Evolutionary conservation across 805 yeast genomes (phyloP), one percentile per base, ranked within the genome.

Genomic region (Kuraishia piskuri): DNA sequence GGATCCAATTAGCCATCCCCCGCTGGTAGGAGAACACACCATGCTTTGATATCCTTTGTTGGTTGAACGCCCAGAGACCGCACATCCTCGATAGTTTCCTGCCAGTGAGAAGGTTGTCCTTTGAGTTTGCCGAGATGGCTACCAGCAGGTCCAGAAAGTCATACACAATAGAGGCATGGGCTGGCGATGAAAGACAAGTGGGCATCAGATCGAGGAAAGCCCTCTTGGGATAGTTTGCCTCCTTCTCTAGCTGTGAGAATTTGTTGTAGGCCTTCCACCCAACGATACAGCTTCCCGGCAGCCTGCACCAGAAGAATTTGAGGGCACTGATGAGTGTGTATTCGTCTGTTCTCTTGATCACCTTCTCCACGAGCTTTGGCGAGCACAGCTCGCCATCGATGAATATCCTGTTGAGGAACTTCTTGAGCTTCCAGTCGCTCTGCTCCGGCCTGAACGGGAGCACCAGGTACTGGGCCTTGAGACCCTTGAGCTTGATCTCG

Each of bases 151-250:
- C 96, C 60, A 90, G 78, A 61, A 90, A 91, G 64, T 88, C 96
- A 65, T 88, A 88, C 3, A 88, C 92, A 3, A 91, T 88, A 1
- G 94, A 84, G 0, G 96, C 96, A 68, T 90, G 96, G 4, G 92
- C 85, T 1, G 94, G 89, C 0, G 94, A 84, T 2, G 86, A 78
- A 22, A 89, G 73, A 67, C 96, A 87, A 56, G 82, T 83, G 1
- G 96, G 96, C 89, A 90, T 87, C 54, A 86, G 79, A 51, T 84
- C 84, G 48, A 88, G 68, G 63, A 90, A 90, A 0, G 96, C 88
- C 56, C 78, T 79, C 59, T 79, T 77, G 1, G 94, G 90, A 62
- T 74, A 88, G 6, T 81, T 79, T 1, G 82, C 80, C 53, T 82
- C 84, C 45, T 74, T 73, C 63, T 90, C 96, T 50, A 78, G 71